Evolutionary conservation across 1,139 yeast species (phyloP), one percentile per base, ranked within the genome.

Genomic region (Suhomyces wounanorum): DNA sequence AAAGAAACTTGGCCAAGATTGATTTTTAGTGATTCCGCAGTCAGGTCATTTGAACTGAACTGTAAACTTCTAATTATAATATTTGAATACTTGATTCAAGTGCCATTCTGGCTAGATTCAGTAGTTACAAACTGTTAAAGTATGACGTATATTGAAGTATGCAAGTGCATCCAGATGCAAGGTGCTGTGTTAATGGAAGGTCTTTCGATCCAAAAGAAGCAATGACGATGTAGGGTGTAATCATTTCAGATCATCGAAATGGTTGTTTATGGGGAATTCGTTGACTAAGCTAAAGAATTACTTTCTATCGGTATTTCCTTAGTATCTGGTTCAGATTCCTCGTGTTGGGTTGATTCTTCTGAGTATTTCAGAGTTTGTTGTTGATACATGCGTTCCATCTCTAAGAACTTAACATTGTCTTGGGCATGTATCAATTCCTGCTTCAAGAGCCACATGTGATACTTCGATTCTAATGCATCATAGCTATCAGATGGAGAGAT

Each of bases 381-480:
- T 8, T 37, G 47, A 44, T 56, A 54, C 50, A 45, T 45, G 25
- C 65, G 50, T 46, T 65, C 69, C 51, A 63, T 37, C 49, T 58
- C 60, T 55, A 64, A 51, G 48, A 63, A 65, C 44, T 44, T 41
- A 8, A 62, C 50, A 18, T 61, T 35, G 8, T 58, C 62, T 39
- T 52, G 48, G 39, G 57, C 57, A 33, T 50, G 50, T 18, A 47
- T 48, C 40, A 63, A 57, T 43, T 57, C 57, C 42, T 57, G 56
- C 11, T 51, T 47, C 45, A 62, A 54, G 26, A 60, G 44, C 68
- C 67, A 64, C 43, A 53, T 58, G 38, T 56, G 56, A 45, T 56
- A 64, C 50, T 55, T 57, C 8, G 61, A 51, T 5, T 61, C 60
- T 28, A 64, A 52, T 53, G 60, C 36, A 28, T 57, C 56, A 16